A percentile compares a stretch with the other conserved stretches of the same genome.
These are phyloP conservation scores for Rubroboletus satanas DNA, from an alignment of 768 basidiomycete genomes.

Conservation along the genomic window DNA sequence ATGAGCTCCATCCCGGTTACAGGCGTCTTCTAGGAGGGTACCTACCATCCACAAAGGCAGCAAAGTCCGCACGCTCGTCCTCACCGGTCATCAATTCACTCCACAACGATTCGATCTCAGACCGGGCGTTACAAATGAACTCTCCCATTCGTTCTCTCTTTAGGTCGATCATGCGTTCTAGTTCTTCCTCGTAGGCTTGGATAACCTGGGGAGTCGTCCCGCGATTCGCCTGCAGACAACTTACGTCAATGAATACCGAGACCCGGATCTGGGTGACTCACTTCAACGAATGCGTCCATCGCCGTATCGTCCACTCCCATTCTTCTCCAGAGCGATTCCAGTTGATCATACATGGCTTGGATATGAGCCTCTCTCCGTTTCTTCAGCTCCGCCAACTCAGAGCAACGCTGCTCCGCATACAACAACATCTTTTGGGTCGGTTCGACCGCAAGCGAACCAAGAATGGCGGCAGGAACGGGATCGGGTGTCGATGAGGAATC, in stretches of 20 bases:
- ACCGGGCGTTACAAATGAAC: conserved; percentile 78
- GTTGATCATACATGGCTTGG: conserved; percentile 89
- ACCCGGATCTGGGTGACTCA: conserved; percentile 9
- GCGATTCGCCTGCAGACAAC: conserved; percentile 42
- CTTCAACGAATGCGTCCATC: conserved; percentile 92
- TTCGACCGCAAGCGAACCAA: conserved; percentile 51
- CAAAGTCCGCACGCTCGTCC: conserved; percentile 76
- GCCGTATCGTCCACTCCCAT: conserved; percentile 75
- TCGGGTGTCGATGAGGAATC: conserved; percentile 37
- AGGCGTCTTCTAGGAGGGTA: background rate
- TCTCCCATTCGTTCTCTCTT: conserved; percentile 83
- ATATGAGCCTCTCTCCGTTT: conserved; percentile 75
- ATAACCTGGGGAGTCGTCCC: conserved; percentile 79
- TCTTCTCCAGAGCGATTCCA: conserved; percentile 87
- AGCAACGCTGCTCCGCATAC: conserved; percentile 60
- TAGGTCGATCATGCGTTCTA: conserved; percentile 85
- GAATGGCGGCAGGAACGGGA: conserved; percentile 19
- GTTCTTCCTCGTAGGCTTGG: conserved; percentile 81
- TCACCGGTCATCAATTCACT: conserved; percentile 83
- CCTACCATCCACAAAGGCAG: conserved; percentile 79
- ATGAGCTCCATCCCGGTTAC: background rate
- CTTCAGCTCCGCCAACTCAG: conserved; percentile 69
- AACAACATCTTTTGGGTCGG: conserved; percentile 71
- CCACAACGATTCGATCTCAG: conserved; percentile 80
- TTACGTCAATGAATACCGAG: background rate